Conservation (phyloP, 176 grass and related monocot genomes). For the Zea mays region DNA sequence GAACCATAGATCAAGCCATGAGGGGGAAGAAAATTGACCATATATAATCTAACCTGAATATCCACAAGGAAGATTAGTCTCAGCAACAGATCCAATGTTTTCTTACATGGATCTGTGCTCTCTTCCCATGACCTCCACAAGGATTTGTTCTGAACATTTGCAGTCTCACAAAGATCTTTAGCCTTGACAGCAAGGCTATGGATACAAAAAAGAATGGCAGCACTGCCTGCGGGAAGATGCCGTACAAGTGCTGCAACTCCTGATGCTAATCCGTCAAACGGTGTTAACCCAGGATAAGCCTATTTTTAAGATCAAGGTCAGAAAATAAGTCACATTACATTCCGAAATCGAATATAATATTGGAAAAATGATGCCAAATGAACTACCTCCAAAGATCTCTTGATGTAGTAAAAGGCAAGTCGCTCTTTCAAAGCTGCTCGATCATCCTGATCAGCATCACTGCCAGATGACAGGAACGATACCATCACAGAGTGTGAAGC, state of each 20-base stretch:
- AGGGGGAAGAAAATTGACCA: background rate
- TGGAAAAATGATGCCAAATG: background rate
- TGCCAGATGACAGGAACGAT: conserved; percentile 77
- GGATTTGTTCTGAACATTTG: conserved; percentile 52
- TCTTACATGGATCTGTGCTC: conserved; percentile 84
- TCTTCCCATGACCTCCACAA: conserved; percentile 93
- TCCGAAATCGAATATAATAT: background rate
- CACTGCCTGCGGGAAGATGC: conserved; percentile 77
- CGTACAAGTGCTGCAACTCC: conserved; percentile 75
- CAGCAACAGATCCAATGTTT: conserved; percentile 70
- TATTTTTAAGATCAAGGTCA: conserved; percentile 25
- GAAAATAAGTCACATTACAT: background rate
- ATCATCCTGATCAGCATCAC: conserved; percentile 56
- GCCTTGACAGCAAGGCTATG: conserved; percentile 67
- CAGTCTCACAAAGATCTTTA: conserved; percentile 54
- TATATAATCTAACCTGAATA: conserved; percentile 69
- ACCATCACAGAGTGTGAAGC: conserved; percentile 88
- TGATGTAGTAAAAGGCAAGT: conserved; percentile 75
- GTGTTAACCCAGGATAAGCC: conserved; percentile 72
- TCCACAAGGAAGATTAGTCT: conserved; percentile 79
- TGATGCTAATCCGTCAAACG: conserved; percentile 82
- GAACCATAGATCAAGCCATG: no score
- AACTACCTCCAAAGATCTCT: conserved; percentile 73
- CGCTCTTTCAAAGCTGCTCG: conserved; percentile 75
- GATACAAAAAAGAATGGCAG: conserved; percentile 67